Percentiles rank a stretch among this genome's conserved stretches.
phyloP scores from a whole-genome alignment of 805 yeast species.

The Hanseniaspora lachancei region DNA sequence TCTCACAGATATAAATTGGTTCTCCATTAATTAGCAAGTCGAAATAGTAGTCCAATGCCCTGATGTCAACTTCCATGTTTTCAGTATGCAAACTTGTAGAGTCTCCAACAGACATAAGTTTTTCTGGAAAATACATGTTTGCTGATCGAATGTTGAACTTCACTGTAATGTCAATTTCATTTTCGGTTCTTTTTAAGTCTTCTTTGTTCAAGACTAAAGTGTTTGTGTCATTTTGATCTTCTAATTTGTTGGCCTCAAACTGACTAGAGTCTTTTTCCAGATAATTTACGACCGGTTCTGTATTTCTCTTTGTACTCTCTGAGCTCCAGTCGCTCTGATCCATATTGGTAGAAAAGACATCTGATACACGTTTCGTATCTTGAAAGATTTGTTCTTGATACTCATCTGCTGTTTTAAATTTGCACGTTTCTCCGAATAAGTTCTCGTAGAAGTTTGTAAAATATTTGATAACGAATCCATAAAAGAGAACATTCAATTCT shows the following conservation, averaged over 20 bases:
- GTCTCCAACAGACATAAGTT: constrained; percentile 50
- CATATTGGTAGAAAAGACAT: not conserved
- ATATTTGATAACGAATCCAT: constrained; percentile 69
- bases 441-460: constrained; percentile 68
- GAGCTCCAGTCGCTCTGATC: not conserved
- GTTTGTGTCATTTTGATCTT: not conserved
- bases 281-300: not conserved
- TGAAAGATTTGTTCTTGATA: constrained; percentile 33
- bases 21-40: constrained; percentile 67
- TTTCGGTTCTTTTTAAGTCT: constrained; percentile 36
- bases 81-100: constrained; percentile 53
- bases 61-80: constrained; percentile 58
- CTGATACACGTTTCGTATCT: not conserved
- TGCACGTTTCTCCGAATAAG: constrained; percentile 77
- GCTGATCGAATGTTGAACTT: constrained; percentile 61
- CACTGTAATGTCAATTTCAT: constrained; percentile 68
- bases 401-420: constrained; percentile 78
- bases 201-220: constrained; percentile 15
- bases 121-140: constrained; percentile 56
- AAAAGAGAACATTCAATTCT: constrained; percentile 53
- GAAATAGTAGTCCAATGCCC: constrained; percentile 88
- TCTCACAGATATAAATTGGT: constrained; percentile 35
- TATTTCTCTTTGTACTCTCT: not conserved
- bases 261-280: constrained; percentile 1
- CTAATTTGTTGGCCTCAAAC: not conserved